Conservation (phyloP, 139 green algal species). For the Penium margaritaceum region DNA sequence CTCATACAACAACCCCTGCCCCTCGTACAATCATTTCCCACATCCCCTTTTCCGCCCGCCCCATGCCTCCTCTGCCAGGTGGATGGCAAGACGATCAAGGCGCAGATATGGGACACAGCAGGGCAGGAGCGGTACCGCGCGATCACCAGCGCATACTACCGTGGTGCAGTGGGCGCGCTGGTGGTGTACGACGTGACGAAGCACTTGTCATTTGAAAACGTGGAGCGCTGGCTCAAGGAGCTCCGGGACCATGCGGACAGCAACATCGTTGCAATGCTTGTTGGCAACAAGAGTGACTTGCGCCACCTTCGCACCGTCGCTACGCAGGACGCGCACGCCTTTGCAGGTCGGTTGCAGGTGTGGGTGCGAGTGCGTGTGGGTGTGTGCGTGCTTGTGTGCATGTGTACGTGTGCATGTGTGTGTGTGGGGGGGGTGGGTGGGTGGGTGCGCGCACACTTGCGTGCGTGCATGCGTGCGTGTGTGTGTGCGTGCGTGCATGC, state of each 20-base stretch:
- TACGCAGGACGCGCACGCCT: conserved; percentile 75
- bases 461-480: too few species aligned
- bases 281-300: conserved; percentile 97
- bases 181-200: conserved; percentile 99
- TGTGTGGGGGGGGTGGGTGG: too few species aligned
- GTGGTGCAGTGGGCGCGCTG: conserved; percentile 89
- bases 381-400: too few species aligned
- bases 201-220: conserved; percentile 91
- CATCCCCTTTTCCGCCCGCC: too few species aligned
- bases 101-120: conserved; percentile 98
- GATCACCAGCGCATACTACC: conserved; percentile 99
- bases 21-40: too few species aligned
- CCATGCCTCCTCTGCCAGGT: too few species aligned
- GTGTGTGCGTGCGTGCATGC: too few species aligned
- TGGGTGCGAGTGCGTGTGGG: too few species aligned
- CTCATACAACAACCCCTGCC: too few species aligned
- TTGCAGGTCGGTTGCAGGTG: conserved; percentile 35
- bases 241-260: conserved; percentile 91
- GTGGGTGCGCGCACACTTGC: too few species aligned
- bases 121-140: conserved; percentile 94
- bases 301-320: conserved; percentile 82
- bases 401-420: too few species aligned
- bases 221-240: conserved; percentile 97
- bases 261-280: conserved; percentile 98
- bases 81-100: conserved; percentile 97